A percentile compares a stretch with the other conserved stretches of the same genome.
These are phyloP conservation scores for Metarhizium humberi DNA, from an alignment of 2,329 filamentous ascomycete genomes.

Conservation along the genomic window DNA sequence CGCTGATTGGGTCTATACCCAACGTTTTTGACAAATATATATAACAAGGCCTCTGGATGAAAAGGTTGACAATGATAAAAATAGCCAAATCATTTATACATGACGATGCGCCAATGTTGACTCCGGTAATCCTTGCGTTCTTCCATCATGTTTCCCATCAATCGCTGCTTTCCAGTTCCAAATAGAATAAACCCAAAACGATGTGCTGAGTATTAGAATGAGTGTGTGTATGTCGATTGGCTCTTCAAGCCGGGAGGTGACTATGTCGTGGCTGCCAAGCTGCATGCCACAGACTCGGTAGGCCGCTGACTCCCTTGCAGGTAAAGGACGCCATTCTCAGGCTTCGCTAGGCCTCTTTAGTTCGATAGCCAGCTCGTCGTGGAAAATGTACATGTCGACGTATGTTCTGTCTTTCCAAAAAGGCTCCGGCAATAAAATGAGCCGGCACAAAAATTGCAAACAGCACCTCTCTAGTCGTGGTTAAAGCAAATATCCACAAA, in stretches of 20 bases:
- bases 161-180: slow-evolving; percentile 9
- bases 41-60: neutral
- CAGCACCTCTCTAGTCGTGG: neutral
- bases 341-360: neutral
- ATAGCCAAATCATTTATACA: slow-evolving; percentile 11
- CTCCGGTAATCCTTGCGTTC: slow-evolving; percentile 14
- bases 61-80: slow-evolving; percentile 6
- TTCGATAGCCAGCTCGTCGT: neutral
- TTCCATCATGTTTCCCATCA: slow-evolving; percentile 12
- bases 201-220: neutral
- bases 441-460: neutral
- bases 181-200: slow-evolving; percentile 4
- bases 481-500: neutral
- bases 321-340: neutral
- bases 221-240: neutral
- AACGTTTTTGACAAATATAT: neutral
- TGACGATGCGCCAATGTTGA: slow-evolving; percentile 16
- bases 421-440: neutral
- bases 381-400: neutral
- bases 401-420: neutral
- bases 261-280: neutral
- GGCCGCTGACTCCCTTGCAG: neutral
- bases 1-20: neutral
- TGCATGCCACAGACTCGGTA: neutral
- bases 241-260: neutral